A percentile compares a stretch with the other conserved stretches of the same genome.
Conservation (phyloP, 2,329 filamentous ascomycete species). For the Colletotrichum somersetense region DNA sequence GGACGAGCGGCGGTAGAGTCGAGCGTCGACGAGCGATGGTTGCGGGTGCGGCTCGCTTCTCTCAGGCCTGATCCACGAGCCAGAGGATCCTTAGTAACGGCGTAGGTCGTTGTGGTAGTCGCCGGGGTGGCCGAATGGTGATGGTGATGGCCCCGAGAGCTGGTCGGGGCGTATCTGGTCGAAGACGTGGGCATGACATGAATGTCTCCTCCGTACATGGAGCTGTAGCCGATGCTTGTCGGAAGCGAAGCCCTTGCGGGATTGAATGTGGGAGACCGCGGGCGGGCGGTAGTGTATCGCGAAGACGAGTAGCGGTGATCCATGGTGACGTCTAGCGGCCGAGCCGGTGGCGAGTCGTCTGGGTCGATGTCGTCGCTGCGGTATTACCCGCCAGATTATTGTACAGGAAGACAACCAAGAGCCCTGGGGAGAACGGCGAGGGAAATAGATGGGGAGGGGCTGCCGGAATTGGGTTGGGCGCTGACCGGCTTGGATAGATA, state of each 20-base stretch:
- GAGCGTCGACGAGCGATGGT: slow-evolving; percentile 60
- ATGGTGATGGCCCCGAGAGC: slow-evolving; percentile 39
- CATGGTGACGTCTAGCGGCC: slow-evolving; percentile 38
- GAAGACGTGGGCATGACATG: slow-evolving; percentile 64
- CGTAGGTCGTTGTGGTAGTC: slow-evolving; percentile 67
- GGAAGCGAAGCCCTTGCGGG: slow-evolving; percentile 68
- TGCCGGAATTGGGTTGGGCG: slow-evolving; percentile 26
- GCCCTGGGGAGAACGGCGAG: slow-evolving; percentile 14
- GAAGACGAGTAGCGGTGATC: slow-evolving; percentile 42
- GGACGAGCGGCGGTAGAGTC: slow-evolving; percentile 65
- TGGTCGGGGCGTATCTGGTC: slow-evolving; percentile 47
- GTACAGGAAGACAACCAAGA: not conserved
- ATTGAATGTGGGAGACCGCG: slow-evolving; percentile 60
- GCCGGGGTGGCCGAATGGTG: slow-evolving; percentile 40
- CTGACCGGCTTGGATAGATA: slow-evolving; percentile 18
- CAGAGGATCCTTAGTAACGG: slow-evolving; percentile 65
- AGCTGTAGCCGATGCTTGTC: slow-evolving; percentile 62
- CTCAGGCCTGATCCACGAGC: slow-evolving; percentile 61
- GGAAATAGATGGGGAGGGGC: slow-evolving; percentile 4
- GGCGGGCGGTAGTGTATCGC: slow-evolving; percentile 37
- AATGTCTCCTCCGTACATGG: slow-evolving; percentile 65
- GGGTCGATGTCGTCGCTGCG: slow-evolving; percentile 2
- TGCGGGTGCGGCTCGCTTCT: slow-evolving; percentile 61
- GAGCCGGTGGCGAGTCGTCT: slow-evolving; percentile 25
- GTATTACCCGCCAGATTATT: not conserved